phyloP scores from a whole-genome alignment of 2,329 filamentous ascomycete genomes.

The Cadophora sp. region DNA sequence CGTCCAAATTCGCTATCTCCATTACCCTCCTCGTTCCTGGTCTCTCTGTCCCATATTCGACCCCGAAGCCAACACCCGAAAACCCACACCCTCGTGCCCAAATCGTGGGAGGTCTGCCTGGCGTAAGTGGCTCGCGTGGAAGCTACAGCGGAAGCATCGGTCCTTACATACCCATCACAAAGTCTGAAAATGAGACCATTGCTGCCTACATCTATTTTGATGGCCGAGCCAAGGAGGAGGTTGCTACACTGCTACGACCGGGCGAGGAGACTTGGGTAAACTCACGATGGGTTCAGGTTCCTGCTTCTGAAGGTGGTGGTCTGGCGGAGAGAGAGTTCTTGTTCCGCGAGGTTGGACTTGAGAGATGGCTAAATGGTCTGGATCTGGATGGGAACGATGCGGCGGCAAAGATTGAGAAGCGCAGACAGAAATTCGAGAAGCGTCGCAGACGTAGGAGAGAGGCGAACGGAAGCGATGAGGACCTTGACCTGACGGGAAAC shows the following conservation, averaged over 20 bases:
- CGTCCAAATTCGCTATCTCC: constrained; percentile 96
- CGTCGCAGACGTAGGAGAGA: constrained; percentile 69
- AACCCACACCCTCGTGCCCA: constrained; percentile 84
- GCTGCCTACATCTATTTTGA: constrained; percentile 99
- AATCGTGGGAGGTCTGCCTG: constrained; percentile 75
- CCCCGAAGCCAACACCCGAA: constrained; percentile 77
- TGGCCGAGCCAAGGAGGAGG: constrained; percentile 92
- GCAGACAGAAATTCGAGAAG: constrained; percentile 78
- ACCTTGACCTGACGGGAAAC: constrained; percentile 46
- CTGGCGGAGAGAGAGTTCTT: constrained; percentile 96
- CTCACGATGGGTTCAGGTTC: constrained; percentile 95
- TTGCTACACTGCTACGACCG: constrained; percentile 87
- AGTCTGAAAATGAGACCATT: constrained; percentile 94
- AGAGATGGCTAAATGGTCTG: constrained; percentile 94
- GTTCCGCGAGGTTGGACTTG: constrained; percentile 94
- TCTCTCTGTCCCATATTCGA: constrained; percentile 90
- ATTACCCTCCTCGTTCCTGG: constrained; percentile 93
- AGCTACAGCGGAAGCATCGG: constrained; percentile 65
- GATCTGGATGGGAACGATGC: constrained; percentile 94
- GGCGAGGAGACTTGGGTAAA: constrained; percentile 99
- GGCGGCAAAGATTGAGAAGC: constrained; percentile 87
- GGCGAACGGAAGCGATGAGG: constrained; percentile 54
- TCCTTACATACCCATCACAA: constrained; percentile 91
- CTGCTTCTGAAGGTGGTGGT: constrained; percentile 88
- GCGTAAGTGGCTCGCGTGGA: constrained; percentile 56